Evolutionary conservation across 2,329 filamentous ascomycete genomes (phyloP), one percentile per base, ranked within the genome.

Genomic region (Fusarium kyushuense): DNA sequence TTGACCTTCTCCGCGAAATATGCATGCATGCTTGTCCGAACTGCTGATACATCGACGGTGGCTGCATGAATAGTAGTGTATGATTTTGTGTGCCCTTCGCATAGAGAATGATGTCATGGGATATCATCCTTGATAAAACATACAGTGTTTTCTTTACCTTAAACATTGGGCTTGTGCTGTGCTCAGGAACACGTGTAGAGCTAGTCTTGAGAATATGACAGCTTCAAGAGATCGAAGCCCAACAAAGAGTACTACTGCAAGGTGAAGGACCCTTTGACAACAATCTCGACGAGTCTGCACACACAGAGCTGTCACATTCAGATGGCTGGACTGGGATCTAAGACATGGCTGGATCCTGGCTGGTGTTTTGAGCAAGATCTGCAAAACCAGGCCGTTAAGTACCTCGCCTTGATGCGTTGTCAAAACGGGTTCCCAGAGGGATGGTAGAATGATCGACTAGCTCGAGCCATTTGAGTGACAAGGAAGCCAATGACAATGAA

Each of bases 381-480:
- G 7, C 38, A 63, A 27, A 36, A 25, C 25, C 29, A 47, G 42
- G 23, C 4, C 25, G 30, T 35, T n/a, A 45, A 30, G 59, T 64
- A 48, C 47, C 58, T 62, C 33, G 23, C 25, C 29, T 54, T 49
- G 63, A 65, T 65, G 63, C 33, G 63, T 46, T 65, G 63, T 55
- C 54, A 30, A 47, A 30, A 49, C n/a, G 19, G 33, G 35, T 16
- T 63, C 19, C 55, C 47, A 41, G 43, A 51, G 30, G 61, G 48
- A 56, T 65, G 55, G 55, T 61, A 61, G 48, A 56, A 27, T 65
- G 61, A 65, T 65, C 43, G 47, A 60, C 54, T 55, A 61, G 48
- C 21, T 36, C 29, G 29, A 40, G 30, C 52, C 41, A 54, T 29
- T 36, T 23, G 30, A 9, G 35, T 41, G 33, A 16, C n/a, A 33